Conservation (phyloP, 2,329 filamentous ascomycete species). For the Microdochium nivale region DNA sequence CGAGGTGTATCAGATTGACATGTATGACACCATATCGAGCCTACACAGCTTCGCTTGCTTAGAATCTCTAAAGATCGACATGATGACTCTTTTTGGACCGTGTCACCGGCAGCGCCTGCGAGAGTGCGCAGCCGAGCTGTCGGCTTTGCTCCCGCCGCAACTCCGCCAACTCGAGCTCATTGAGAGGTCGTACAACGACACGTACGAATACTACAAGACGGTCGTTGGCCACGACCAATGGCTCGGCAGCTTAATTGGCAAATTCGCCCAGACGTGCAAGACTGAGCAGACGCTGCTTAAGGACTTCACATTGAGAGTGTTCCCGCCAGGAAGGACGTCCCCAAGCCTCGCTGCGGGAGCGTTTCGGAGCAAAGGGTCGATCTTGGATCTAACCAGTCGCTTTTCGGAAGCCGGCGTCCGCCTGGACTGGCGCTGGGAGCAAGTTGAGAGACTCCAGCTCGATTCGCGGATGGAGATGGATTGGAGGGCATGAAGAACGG, state of each 20-base stretch:
- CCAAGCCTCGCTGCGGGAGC: neutral
- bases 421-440: neutral
- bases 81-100: neutral
- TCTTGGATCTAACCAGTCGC: neutral
- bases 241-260: neutral
- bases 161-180: neutral
- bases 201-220: neutral
- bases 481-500: neutral
- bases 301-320: neutral
- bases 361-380: neutral
- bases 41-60: neutral
- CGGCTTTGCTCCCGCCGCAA: neutral
- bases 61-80: neutral
- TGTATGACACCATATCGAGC: neutral
- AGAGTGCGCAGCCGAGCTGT: neutral
- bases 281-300: neutral
- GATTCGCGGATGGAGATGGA: neutral
- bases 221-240: neutral
- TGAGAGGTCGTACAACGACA: neutral
- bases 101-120: neutral
- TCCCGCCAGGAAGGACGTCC: neutral
- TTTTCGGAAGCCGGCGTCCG: neutral
- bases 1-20: neutral
- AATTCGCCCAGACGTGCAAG: neutral
- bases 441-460: neutral